Percentiles rank a stretch among this genome's conserved stretches.
phyloP scores from a whole-genome alignment of 116 monocot species.

The Trichopus zeylanicus region DNA sequence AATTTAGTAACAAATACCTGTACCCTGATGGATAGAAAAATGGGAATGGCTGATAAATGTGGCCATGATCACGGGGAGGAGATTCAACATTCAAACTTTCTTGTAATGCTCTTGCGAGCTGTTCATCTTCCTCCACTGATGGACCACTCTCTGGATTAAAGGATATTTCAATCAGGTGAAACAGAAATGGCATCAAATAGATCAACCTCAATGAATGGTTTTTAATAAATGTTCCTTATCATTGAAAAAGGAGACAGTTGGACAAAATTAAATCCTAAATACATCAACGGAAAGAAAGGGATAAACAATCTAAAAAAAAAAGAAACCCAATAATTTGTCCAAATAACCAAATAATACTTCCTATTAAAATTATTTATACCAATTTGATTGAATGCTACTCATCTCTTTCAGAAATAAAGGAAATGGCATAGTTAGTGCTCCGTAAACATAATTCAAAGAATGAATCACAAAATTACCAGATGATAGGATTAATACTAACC shows the following conservation, averaged over 20 bases:
- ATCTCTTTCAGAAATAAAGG: neutral
- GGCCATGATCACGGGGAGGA: conserved; percentile 22
- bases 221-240: no score
- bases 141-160: conserved; percentile 23
- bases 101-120: conserved; percentile 55
- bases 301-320: no score
- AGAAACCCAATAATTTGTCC: no score
- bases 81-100: conserved; percentile 48
- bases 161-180: neutral
- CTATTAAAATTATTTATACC: no score
- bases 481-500: conserved; percentile 19
- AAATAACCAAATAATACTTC: no score
- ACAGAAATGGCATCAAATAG: neutral
- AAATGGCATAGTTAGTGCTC: neutral
- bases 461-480: neutral
- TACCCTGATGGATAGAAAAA: conserved; percentile 32
- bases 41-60: conserved; percentile 21
- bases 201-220: neutral
- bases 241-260: no score
- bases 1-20: conserved; percentile 18
- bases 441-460: no score
- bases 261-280: no score
- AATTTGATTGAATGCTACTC: neutral
- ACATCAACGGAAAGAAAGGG: no score
- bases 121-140: conserved; percentile 58